Evolutionary conservation across 768 basidiomycete genomes (phyloP), one percentile per base, ranked within the genome.

Genomic region (Cubamyces lactineus): DNA sequence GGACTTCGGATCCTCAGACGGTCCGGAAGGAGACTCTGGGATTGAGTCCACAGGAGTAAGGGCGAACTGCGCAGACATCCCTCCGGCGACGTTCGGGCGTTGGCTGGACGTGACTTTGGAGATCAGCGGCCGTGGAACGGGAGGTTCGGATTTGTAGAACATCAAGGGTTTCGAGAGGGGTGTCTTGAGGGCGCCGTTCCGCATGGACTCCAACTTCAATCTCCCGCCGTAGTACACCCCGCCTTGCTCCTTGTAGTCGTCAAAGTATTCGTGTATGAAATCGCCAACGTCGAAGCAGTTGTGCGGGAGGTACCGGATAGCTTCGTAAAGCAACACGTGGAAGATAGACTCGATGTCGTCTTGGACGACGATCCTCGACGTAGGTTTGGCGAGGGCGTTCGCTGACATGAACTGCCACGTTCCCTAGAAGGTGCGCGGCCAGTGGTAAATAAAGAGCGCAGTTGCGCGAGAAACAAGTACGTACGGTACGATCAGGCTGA

Each of bases 261-360:
- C 61, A 38, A 62, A 62, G 42, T 57, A 62, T 13, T 57, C 26
- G 24, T 38, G 12, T 5, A 57, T 23, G n/a, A 39, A 57, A 57
- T 1, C 5, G 21, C 19, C 21, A 19, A 62, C 38, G 42, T 38
- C 42, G 12, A 15, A 16, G 42, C 40, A 40, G 26, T 62, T 62
- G 47, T 30, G 38, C 1, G 39, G 46, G 34, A 61, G 53, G 53
- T 42, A 51, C 23, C 60, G 60, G 19, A 55, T 48, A 13, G 60
- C 52, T 19, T 50, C 19, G 53, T 50, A 61, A 40, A 61, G 40
- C 1, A 51, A 5, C n/a, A 61, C 40, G 40, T 61, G 60, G 53
- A 61, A 61, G 60, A 61, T 43, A 1, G 60, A 55, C 28, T 61
- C 60, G 23, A 61, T 47, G 12, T 61, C 60, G 40, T 61, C 60